Base-by-base conservation (phyloP, 257 asterid species). In the Solanum etuberosum region DNA sequence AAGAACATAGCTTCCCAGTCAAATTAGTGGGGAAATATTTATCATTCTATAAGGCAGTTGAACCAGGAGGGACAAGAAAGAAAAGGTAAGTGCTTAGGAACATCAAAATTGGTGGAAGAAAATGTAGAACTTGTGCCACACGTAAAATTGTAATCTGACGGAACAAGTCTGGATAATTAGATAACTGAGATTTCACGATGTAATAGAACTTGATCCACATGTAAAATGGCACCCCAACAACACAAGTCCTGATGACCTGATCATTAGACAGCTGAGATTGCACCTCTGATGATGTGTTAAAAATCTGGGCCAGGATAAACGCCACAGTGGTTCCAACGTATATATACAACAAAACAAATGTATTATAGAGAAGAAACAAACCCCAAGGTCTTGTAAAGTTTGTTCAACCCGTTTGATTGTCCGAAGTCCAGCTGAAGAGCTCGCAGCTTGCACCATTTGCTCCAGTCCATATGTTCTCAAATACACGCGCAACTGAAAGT, bases 401-500 rank as follows among this genome's bases (percentile, higher is more conserved):
- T 97, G 99, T 90, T 97, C 99, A 82, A 95, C 98, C 74, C 97
- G 95, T 89, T 97, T 97, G 90, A 96, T 95, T 86, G 97, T 96
- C 90, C 99, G 94, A 72, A 97, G 98, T 85, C 99, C 99, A 9
- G 99, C 98, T 37, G 98, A 96, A 31, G 99, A 97, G 92, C 99
- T 97, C 82, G 97, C 99, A 86, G 98, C 99, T 95, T 97, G 98
- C 91, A 97, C 99, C 98, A 96, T 95, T 92, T 96, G 99, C 88
- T 94, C 99, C 84, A 93, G 95, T 71, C 95, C 98, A 91, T 97
- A 93, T 72, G 99, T 91, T 85, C 99, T 92, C 90, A 95, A 92
- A 92, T 96, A 94, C 68, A 97, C 98, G 73, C 95, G 96, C 91
- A 97, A 89, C 99, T 97, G 98, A 94, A 94, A 88, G 86, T 70